Percentiles rank a stretch among this genome's conserved stretches.
Evolutionary conservation across 2,329 filamentous ascomycete species (phyloP).

Genomic region (Fusarium marasasianum): DNA sequence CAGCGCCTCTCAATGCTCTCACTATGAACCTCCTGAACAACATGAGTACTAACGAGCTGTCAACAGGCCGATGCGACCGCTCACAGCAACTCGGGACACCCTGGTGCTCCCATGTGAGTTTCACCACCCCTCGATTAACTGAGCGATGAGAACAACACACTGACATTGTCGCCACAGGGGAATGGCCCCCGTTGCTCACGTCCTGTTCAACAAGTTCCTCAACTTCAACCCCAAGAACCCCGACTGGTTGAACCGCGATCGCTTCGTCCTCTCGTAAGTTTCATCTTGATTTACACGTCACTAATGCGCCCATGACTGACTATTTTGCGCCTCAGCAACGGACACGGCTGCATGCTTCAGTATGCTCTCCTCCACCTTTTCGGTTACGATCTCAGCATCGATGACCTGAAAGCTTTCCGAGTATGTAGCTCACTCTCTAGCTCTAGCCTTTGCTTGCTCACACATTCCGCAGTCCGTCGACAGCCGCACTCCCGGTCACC

Average conservation of each 20-base stretch:
- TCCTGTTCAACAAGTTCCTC: conserved; percentile 99
- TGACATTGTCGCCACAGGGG: conserved; percentile 60
- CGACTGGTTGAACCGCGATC: conserved; percentile 95
- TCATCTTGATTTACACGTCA: background rate
- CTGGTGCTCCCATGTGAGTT: conserved; percentile 92
- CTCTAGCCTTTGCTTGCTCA: conserved; percentile 7
- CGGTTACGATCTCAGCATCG: conserved; percentile 85
- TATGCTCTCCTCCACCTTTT: conserved; percentile 98
- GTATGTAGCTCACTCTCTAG: conserved; percentile 64
- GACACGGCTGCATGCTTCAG: conserved; percentile 99
- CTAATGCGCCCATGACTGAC: conserved; percentile 23
- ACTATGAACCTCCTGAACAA: background rate
- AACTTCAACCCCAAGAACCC: conserved; percentile 99
- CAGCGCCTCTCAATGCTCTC: background rate
- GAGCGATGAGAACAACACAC: conserved; percentile 30
- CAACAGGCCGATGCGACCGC: conserved; percentile 94
- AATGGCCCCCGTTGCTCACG: conserved; percentile 94
- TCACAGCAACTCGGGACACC: conserved; percentile 96
- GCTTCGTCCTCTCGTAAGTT: conserved; percentile 98
- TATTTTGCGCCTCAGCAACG: conserved; percentile 72
- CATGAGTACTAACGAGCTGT: conserved; percentile 39
- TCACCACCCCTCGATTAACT: background rate
- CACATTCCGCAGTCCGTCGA: conserved; percentile 56
- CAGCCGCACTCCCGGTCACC: conserved; percentile 92
- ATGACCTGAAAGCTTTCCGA: conserved; percentile 96